Evolutionary conservation across 2,329 filamentous ascomycete species (phyloP).

Genomic region (Raffaelea ambrosiae): DNA sequence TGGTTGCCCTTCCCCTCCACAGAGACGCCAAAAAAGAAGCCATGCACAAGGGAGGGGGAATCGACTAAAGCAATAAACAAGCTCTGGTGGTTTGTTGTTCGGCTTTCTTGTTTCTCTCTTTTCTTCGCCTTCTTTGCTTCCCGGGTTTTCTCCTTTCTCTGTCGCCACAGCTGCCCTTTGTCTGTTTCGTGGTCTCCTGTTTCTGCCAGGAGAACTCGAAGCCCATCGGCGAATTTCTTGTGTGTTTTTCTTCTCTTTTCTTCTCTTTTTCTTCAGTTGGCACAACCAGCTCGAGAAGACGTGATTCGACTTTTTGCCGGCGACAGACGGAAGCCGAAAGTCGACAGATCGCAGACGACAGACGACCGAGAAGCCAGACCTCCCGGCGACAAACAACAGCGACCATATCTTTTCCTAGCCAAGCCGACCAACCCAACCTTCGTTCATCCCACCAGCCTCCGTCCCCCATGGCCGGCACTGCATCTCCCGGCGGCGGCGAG

Average conservation of each 20-base stretch:
- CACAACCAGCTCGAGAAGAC: too few species aligned
- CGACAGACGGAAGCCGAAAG: too few species aligned
- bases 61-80: background rate
- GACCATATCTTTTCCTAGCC: background rate
- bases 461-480: constrained; percentile 44
- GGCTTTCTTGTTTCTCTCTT: background rate
- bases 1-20: too few species aligned
- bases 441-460: background rate
- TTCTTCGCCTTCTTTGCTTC: background rate
- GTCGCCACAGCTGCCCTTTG: background rate
- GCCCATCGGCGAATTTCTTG: too few species aligned
- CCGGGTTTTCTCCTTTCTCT: background rate
- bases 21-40: too few species aligned
- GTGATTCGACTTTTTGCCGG: too few species aligned
- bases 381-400: too few species aligned
- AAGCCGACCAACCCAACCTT: too few species aligned
- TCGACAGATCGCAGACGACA: too few species aligned
- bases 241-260: background rate
- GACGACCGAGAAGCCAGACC: too few species aligned
- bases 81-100: too few species aligned
- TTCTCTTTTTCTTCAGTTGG: background rate
- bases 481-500: constrained; percentile 48
- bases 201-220: background rate
- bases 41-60: background rate
- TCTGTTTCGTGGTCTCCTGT: background rate